Conservation (phyloP, 2,329 filamentous ascomycete species). For the Pezicula radicicola region DNA sequence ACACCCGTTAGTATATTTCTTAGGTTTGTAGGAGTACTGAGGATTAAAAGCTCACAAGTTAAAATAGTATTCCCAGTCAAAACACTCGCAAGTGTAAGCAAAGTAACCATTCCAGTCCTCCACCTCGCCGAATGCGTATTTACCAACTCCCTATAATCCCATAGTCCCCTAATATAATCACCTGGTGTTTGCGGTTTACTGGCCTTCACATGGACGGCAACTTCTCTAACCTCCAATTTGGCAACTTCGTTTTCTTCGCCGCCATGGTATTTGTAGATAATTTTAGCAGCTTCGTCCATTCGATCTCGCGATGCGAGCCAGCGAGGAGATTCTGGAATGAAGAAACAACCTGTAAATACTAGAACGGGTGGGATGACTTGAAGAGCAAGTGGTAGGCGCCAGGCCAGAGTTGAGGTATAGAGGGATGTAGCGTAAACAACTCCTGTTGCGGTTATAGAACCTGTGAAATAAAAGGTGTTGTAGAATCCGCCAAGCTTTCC, state of each 20-base stretch:
- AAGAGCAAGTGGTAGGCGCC: slow-evolving; percentile 42
- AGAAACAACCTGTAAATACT: slow-evolving; percentile 33
- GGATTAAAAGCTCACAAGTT: slow-evolving; percentile 5
- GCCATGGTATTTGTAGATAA: slow-evolving; percentile 43
- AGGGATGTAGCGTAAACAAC: slow-evolving; percentile 14
- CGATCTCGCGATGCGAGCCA: slow-evolving; percentile 47
- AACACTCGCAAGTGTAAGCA: slow-evolving; percentile 9
- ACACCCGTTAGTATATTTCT: too few relatives aligned
- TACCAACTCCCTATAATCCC: slow-evolving; percentile 53
- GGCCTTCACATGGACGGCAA: slow-evolving; percentile 44
- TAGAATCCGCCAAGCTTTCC: slow-evolving; percentile 32
- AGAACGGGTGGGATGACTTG: slow-evolving; percentile 25
- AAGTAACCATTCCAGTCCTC: slow-evolving; percentile 31
- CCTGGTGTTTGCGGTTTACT: slow-evolving; percentile 21
- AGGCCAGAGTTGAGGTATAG: slow-evolving; percentile 33
- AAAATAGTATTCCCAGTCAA: slow-evolving; percentile 10
- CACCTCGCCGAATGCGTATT: slow-evolving; percentile 44
- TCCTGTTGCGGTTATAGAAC: slow-evolving; percentile 17
- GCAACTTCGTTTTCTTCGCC: slow-evolving; percentile 49
- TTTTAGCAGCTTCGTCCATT: slow-evolving; percentile 39
- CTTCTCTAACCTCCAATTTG: slow-evolving; percentile 52
- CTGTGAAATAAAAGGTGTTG: slow-evolving; percentile 20
- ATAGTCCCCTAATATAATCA: slow-evolving; percentile 51
- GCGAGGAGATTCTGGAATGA: slow-evolving; percentile 43
- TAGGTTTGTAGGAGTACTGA: not conserved